Percentiles rank a stretch among this genome's conserved stretches.
Conservation (phyloP, 345 rosid genomes). For the Theobroma cacao region DNA sequence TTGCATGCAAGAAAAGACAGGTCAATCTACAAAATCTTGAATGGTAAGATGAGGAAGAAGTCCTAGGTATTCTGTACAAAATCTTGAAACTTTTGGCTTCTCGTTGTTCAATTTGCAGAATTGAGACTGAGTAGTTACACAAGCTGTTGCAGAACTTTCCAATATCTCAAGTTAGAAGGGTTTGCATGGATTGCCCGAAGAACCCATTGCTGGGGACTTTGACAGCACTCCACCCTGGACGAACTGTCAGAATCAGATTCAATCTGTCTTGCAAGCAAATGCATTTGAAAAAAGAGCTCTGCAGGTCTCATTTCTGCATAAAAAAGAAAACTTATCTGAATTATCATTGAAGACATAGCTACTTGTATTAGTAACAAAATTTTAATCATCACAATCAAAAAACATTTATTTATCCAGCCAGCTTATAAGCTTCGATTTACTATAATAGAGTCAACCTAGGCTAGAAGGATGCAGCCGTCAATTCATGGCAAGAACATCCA, state of each 20-base stretch:
- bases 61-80: background rate
- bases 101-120: background rate
- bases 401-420: background rate
- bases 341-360: background rate
- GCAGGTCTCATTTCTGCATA: slow-evolving; percentile 87
- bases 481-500: background rate
- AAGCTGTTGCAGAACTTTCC: slow-evolving; percentile 70
- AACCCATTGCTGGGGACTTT: slow-evolving; percentile 78
- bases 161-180: slow-evolving; percentile 73
- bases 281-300: slow-evolving; percentile 89
- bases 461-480: background rate
- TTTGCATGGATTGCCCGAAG: slow-evolving; percentile 81
- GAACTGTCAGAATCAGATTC: slow-evolving; percentile 32
- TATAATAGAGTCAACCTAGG: background rate
- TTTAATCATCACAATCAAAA: background rate
- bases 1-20: background rate
- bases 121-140: slow-evolving; percentile 21
- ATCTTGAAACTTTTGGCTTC: background rate
- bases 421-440: background rate
- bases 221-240: slow-evolving; percentile 47
- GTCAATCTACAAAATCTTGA: background rate
- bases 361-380: background rate
- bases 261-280: slow-evolving; percentile 63
- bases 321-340: background rate
- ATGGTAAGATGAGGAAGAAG: background rate